Evolutionary conservation across 495 filamentous ascomycete genomes (phyloP).

Genomic region (Penicillium desertorum): DNA sequence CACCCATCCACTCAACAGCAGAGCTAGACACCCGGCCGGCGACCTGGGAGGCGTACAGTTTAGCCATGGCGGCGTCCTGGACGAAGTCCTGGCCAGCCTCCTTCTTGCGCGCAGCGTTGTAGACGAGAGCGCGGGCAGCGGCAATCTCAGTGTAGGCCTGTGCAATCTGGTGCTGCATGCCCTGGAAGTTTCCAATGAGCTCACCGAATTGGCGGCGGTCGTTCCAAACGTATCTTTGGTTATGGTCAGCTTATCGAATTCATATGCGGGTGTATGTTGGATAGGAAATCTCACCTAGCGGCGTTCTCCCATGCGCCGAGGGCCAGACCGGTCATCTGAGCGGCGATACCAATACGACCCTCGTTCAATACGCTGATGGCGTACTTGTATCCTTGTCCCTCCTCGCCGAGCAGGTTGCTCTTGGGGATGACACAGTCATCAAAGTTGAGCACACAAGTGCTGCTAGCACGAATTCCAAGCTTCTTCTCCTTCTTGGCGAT

Average conservation of each 20-base stretch:
- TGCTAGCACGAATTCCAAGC: constrained; percentile 90
- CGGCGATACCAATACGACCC: constrained; percentile 94
- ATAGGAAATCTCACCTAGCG: constrained; percentile 57
- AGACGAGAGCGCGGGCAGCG: constrained; percentile 88
- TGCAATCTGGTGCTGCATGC: constrained; percentile 98
- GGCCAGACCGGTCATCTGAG: constrained; percentile 97
- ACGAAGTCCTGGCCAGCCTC: constrained; percentile 96
- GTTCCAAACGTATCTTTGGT: constrained; percentile 79
- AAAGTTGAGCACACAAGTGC: constrained; percentile 95
- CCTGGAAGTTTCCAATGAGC: constrained; percentile 92
- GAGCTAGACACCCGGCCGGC: constrained; percentile 81
- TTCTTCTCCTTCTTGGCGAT: constrained; percentile 99
- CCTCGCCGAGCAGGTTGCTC: constrained; percentile 81
- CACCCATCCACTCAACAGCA: constrained; percentile 98
- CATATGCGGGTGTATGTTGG: neutral
- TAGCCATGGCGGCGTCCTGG: constrained; percentile 95
- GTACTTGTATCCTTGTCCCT: constrained; percentile 95
- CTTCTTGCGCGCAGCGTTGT: constrained; percentile 97
- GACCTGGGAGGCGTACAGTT: constrained; percentile 91
- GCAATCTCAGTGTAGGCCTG: constrained; percentile 93
- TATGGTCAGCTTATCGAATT: neutral
- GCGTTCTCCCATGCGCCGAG: constrained; percentile 96
- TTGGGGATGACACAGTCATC: constrained; percentile 91
- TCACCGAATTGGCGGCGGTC: constrained; percentile 97
- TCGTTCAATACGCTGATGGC: constrained; percentile 97